Percentiles rank a stretch among this genome's conserved stretches.
Evolutionary conservation across 225 moss, liverwort and hornwort genomes (phyloP).

Genomic region (Asterella californica): DNA sequence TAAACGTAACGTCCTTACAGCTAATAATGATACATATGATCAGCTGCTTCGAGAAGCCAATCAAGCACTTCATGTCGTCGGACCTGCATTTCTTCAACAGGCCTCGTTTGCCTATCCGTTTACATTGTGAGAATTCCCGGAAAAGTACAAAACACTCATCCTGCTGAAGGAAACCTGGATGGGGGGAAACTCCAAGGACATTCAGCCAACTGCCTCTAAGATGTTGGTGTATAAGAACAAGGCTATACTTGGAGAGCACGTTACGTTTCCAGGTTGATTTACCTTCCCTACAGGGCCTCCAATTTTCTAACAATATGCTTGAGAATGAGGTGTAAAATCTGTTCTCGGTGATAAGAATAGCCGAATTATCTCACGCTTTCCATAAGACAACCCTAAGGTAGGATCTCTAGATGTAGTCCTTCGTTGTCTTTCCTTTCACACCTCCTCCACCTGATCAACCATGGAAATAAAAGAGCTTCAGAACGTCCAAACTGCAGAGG

Average conservation of each 20-base stretch:
- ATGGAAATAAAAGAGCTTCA: background rate
- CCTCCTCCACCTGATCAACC: constrained; percentile 34
- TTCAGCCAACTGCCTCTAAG: background rate
- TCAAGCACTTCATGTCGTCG: background rate
- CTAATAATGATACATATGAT: constrained; percentile 23
- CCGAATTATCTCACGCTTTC: background rate
- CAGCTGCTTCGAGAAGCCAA: constrained; percentile 11
- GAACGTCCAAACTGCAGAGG: background rate
- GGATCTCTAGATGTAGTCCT: constrained; percentile 9
- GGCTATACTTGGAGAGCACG: background rate
- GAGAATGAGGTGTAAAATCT: background rate
- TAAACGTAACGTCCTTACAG: constrained; percentile 1
- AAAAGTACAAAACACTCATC: background rate
- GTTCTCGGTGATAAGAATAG: background rate
- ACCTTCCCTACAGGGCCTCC: background rate
- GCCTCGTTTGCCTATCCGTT: background rate
- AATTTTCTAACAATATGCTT: background rate
- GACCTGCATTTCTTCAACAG: constrained; percentile 1
- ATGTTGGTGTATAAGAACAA: background rate
- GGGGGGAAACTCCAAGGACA: background rate
- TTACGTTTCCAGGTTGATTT: background rate
- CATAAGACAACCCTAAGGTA: background rate
- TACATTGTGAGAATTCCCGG: constrained; percentile 3
- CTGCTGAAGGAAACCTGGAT: background rate
- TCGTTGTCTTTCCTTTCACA: constrained; percentile 20